Conservation (phyloP, 23 red algal genomes). For the Rhodosorus marinus region DNA sequence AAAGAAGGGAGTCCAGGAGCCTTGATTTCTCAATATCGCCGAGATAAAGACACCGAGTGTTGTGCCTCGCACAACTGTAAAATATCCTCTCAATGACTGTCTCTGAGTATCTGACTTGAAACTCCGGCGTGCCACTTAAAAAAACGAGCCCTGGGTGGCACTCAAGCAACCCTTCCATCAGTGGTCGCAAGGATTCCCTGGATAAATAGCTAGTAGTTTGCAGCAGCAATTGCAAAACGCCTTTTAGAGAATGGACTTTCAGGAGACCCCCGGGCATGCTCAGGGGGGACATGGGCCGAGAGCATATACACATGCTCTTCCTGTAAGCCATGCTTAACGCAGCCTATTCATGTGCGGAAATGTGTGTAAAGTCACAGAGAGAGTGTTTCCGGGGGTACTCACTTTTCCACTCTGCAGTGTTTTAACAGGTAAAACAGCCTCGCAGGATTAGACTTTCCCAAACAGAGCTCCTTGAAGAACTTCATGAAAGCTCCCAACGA, state of each 20-base stretch:
- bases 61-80: conserved; percentile 37
- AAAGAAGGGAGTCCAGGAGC: conserved; percentile 48
- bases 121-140: conserved; percentile 79
- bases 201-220: too few relatives aligned
- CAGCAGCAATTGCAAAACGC: too few relatives aligned
- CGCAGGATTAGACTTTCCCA: neutral
- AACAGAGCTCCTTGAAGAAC: neutral
- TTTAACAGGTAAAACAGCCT: conserved; percentile 7
- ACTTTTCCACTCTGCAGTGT: neutral
- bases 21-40: conserved; percentile 32
- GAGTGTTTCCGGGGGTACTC: too few relatives aligned
- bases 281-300: too few relatives aligned
- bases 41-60: conserved; percentile 45
- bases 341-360: too few relatives aligned
- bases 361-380: too few relatives aligned
- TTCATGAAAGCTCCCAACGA: conserved; percentile 1
- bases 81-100: conserved; percentile 95
- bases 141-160: conserved; percentile 81
- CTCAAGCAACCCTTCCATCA: conserved; percentile 50
- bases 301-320: too few relatives aligned
- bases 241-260: too few relatives aligned
- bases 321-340: too few relatives aligned
- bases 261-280: too few relatives aligned
- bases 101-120: conserved; percentile 89
- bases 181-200: conserved; percentile 8